Conservation (phyloP, 1,139 yeast species). For the Debaryomyces coudertii region DNA sequence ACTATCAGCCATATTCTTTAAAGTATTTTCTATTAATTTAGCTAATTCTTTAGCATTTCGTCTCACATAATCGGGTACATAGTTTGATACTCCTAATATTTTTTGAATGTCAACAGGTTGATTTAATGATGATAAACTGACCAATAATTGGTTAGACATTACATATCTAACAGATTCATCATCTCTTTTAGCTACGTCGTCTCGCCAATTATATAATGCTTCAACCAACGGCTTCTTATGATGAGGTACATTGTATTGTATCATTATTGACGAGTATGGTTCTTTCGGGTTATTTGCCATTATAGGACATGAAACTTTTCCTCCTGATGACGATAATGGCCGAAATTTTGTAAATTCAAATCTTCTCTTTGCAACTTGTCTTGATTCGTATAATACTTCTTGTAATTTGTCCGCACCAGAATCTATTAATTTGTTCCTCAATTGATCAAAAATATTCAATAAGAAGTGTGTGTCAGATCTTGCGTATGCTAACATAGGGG, state of each 20-base stretch:
- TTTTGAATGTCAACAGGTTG: constrained; percentile 62
- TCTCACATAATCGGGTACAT: constrained; percentile 59
- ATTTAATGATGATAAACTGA: constrained; percentile 56
- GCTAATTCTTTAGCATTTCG: constrained; percentile 61
- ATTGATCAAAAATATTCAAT: constrained; percentile 74
- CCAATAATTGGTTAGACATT: constrained; percentile 80
- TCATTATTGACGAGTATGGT: constrained; percentile 63
- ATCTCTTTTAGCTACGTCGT: constrained; percentile 63
- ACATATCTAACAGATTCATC: constrained; percentile 87
- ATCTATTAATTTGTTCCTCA: constrained; percentile 65
- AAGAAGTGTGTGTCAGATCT: constrained; percentile 94
- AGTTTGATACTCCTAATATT: constrained; percentile 55
- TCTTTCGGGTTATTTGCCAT: constrained; percentile 50
- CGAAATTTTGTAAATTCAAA: constrained; percentile 74
- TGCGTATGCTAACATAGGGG: constrained; percentile 83
- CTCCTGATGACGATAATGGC: constrained; percentile 41
- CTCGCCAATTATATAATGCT: constrained; percentile 82
- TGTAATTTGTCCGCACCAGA: constrained; percentile 25
- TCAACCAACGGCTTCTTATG: constrained; percentile 60
- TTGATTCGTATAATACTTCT: constrained; percentile 72
- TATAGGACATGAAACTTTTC: constrained; percentile 50
- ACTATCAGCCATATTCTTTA: constrained; percentile 30
- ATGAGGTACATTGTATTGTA: constrained; percentile 66
- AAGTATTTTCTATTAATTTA: constrained; percentile 47
- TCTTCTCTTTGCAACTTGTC: constrained; percentile 79